Conservation (phyloP, 2,329 filamentous ascomycete genomes). For the Fusarium secorum region DNA sequence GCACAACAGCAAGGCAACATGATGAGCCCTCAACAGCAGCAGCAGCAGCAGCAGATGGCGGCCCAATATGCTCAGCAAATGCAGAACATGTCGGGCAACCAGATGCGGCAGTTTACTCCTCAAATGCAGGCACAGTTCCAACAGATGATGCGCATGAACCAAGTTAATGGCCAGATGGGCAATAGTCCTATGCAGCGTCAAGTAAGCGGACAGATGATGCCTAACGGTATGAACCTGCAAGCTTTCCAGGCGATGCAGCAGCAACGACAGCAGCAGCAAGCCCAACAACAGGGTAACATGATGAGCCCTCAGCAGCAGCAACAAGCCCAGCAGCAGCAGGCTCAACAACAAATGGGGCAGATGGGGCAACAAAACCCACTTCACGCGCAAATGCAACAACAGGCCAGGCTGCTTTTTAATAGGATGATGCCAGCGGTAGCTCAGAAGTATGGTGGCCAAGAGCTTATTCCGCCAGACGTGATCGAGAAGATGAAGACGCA, state of each 20-base stretch:
- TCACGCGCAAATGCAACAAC: conserved; percentile 47
- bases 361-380: conserved; percentile 35
- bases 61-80: conserved; percentile 56
- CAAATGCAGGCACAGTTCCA: conserved; percentile 49
- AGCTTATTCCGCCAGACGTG: conserved; percentile 57
- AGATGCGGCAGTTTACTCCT: conserved; percentile 47
- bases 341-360: conserved; percentile 47
- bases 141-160: conserved; percentile 48
- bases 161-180: conserved; percentile 44
- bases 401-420: conserved; percentile 50
- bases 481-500: conserved; percentile 55
- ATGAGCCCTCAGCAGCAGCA: conserved; percentile 51
- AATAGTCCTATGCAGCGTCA: conserved; percentile 45
- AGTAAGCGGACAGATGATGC: conserved; percentile 51
- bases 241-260: conserved; percentile 50
- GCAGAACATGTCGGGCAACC: conserved; percentile 50
- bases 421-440: conserved; percentile 48
- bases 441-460: conserved; percentile 51
- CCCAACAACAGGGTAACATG: conserved; percentile 51
- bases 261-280: conserved; percentile 48
- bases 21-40: conserved; percentile 52
- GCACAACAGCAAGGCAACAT: conserved; percentile 51
- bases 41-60: conserved; percentile 53
- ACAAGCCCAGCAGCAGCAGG: conserved; percentile 44
- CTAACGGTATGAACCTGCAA: conserved; percentile 52